phyloP scores from a whole-genome alignment of 2,329 filamentous ascomycete genomes.

The Venturia asperata region DNA sequence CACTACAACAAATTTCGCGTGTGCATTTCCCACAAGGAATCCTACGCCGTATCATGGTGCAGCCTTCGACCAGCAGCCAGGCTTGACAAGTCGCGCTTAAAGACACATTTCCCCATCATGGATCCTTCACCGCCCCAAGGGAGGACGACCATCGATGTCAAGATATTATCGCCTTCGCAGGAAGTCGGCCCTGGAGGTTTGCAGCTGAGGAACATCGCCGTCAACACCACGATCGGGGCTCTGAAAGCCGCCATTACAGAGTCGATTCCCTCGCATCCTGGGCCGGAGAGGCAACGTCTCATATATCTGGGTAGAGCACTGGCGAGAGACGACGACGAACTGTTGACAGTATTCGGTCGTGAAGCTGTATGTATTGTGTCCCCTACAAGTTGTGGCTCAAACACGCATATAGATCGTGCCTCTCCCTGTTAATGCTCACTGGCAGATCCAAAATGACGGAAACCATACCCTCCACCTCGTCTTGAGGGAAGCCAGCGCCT shows the following conservation, averaged over 20 bases:
- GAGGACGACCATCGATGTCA: conserved; percentile 29
- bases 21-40: not conserved
- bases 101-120: conserved; percentile 6
- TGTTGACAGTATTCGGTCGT: conserved; percentile 44
- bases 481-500: conserved; percentile 29
- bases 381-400: too few relatives aligned
- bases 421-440: too few relatives aligned
- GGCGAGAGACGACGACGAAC: conserved; percentile 40
- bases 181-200: conserved; percentile 31
- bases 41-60: not conserved
- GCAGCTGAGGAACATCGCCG: conserved; percentile 28
- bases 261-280: conserved; percentile 37
- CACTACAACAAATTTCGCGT: not conserved
- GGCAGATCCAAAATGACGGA: conserved; percentile 31
- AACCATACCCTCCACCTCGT: conserved; percentile 35
- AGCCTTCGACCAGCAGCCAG: not conserved
- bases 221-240: conserved; percentile 41
- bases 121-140: conserved; percentile 9
- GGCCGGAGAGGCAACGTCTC: conserved; percentile 44
- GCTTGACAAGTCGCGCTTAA: not conserved
- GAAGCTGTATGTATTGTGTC: conserved; percentile 9
- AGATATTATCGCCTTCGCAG: conserved; percentile 34
- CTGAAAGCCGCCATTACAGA: conserved; percentile 48
- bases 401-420: too few relatives aligned
- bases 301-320: conserved; percentile 53